Conservation (phyloP, 257 asterid species). For the Solanum arcanum region DNA sequence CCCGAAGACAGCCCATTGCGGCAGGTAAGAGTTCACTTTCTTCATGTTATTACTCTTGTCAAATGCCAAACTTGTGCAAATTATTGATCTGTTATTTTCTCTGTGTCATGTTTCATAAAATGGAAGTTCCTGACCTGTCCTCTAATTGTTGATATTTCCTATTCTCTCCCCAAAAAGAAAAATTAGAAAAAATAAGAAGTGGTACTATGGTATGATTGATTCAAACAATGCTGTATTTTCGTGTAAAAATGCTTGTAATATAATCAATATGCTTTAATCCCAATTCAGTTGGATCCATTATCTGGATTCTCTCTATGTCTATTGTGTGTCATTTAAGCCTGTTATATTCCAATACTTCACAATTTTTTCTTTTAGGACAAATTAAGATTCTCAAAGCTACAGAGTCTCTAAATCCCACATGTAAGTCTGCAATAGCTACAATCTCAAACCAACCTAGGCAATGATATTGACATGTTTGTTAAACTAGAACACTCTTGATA, state of each 20-base stretch:
- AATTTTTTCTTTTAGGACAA: not conserved
- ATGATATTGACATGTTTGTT: not conserved
- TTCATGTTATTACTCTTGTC: not conserved
- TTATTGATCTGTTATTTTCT: not conserved
- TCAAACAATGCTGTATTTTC: not conserved
- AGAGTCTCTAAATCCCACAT: not conserved
- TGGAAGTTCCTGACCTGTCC: not conserved
- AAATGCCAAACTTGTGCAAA: not conserved
- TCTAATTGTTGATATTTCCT: not conserved
- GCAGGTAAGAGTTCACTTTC: constrained; percentile 43
- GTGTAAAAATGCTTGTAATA: not conserved
- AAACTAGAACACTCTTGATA: not conserved
- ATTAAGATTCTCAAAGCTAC: not conserved
- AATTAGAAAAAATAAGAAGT: not conserved
- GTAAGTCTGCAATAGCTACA: not conserved
- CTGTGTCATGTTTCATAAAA: not conserved
- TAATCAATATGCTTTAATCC: not conserved
- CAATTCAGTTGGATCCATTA: not conserved
- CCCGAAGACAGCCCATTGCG: constrained; percentile 77
- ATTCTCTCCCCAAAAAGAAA: not conserved
- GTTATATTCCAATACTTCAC: not conserved
- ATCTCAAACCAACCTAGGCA: not conserved
- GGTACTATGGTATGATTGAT: not conserved
- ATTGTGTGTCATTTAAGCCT: not conserved
- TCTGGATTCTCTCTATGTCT: not conserved